Conservation (phyloP, 805 yeast species). For the Priceomyces medius region DNA sequence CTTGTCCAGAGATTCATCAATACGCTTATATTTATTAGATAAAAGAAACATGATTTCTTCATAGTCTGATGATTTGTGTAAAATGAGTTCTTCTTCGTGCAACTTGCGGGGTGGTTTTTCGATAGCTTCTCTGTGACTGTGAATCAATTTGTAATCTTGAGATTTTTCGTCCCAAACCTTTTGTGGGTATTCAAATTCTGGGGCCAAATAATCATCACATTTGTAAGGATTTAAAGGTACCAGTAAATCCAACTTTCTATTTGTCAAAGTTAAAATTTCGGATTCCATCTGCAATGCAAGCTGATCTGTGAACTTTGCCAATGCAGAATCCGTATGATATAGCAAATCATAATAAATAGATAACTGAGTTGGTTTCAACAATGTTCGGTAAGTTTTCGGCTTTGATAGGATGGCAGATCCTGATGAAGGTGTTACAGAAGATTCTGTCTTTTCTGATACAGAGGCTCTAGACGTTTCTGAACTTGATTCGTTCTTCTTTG, state of each 20-base stretch:
- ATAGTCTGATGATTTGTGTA: conserved; percentile 75
- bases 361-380: conserved; percentile 76
- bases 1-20: conserved; percentile 38
- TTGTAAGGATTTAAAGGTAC: conserved; percentile 71
- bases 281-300: conserved; percentile 81
- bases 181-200: conserved; percentile 49
- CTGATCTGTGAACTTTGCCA: conserved; percentile 74
- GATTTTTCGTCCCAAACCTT: conserved; percentile 40
- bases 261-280: conserved; percentile 77
- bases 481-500: conserved; percentile 2
- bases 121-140: conserved; percentile 33
- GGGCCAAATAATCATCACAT: conserved; percentile 46
- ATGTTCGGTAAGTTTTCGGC: conserved; percentile 74
- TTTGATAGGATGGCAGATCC: conserved; percentile 27
- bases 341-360: conserved; percentile 83
- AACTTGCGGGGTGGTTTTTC: conserved; percentile 33
- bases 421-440: conserved; percentile 3
- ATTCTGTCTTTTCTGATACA: conserved; percentile 8
- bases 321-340: conserved; percentile 74
- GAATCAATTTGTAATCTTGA: conserved; percentile 28
- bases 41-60: conserved; percentile 78
- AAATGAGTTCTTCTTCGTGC: conserved; percentile 41
- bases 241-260: conserved; percentile 71
- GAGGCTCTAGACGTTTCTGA: neutral
- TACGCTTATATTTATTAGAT: conserved; percentile 37